Base-by-base conservation (phyloP, 371 early-diverging fungal species). In the Mortierella sp. region DNA sequence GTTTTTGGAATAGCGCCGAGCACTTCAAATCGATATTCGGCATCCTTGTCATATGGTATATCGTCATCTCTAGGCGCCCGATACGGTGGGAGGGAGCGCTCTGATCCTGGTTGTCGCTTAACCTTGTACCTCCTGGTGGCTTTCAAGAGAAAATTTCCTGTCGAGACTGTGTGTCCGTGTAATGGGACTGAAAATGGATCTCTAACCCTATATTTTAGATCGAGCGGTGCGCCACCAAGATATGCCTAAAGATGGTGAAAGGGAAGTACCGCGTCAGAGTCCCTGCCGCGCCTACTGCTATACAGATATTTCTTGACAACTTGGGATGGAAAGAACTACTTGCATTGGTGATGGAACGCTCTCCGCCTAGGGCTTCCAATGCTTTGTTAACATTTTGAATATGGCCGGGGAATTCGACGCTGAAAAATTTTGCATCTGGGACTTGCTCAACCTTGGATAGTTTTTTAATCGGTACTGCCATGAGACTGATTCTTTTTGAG, bases 141-240 rank as follows among this genome's bases (percentile, higher is more conserved):
- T 51, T 73, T 83, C 45, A 83, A 2, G 3, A 83, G 59, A 30
- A 83, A 66, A 55, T 83, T 83, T 5, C 62, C 55, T 0, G 83
- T 77, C 32, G 64, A 59, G 20, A 83, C 28, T 18, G 70, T 73
- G 35, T 73, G 67, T 32, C 83, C 83, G 47, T 83, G 83, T 6
- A 83, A 68, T 12, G 83, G 83, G 35, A 73, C 76, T 10, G 77
- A 68, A 49, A 83, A 83, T 8, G 83, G 83, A 57, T 83, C 83
- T 10, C 30, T 39, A 24, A 57, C 28, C 39, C 83, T 72, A 26
- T 70, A 83, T 22, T 71, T 68, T 12, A 80, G 62, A 43, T 80
- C 81, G 49, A 80, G 59, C 0, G 72, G 75, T 16, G 81, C 69
- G 0, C 81, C 81, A n/a, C 81, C 81, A 18, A 69, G 62, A 62